phyloP scores from a whole-genome alignment of 1,139 yeast genomes.

The Hyphopichia fennica region DNA sequence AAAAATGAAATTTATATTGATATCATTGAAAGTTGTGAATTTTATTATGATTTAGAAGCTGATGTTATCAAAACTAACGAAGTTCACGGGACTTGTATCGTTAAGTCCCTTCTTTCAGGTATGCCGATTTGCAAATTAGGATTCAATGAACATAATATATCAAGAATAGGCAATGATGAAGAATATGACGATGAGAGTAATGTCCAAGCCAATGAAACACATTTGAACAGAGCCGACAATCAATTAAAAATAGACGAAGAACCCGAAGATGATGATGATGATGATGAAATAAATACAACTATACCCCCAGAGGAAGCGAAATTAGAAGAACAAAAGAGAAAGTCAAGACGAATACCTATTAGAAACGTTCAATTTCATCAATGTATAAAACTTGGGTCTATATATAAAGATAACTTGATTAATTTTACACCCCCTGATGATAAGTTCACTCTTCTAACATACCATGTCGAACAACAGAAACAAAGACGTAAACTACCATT shows the following conservation, averaged over 20 bases:
- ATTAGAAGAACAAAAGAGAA: slow-evolving; percentile 1
- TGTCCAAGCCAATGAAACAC: background rate
- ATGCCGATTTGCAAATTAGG: slow-evolving; percentile 48
- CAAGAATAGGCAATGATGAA: slow-evolving; percentile 25
- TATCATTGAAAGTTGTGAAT: slow-evolving; percentile 42
- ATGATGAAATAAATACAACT: background rate
- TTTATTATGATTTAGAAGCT: slow-evolving; percentile 35
- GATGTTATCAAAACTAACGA: slow-evolving; percentile 33
- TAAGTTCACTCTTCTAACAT: slow-evolving; percentile 39
- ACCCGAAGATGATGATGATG: slow-evolving; percentile 13
- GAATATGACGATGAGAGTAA: slow-evolving; percentile 6
- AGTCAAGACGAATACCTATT: slow-evolving; percentile 28
- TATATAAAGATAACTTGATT: slow-evolving; percentile 39
- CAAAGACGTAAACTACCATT: slow-evolving; percentile 37
- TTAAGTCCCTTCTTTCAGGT: slow-evolving; percentile 45
- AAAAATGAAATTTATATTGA: slow-evolving; percentile 49
- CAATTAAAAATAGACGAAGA: slow-evolving; percentile 15
- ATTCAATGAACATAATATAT: slow-evolving; percentile 38
- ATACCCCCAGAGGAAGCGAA: background rate
- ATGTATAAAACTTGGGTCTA: slow-evolving; percentile 41
- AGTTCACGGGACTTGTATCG: slow-evolving; percentile 36
- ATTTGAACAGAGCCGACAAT: slow-evolving; percentile 13
- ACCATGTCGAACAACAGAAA: slow-evolving; percentile 41
- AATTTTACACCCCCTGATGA: slow-evolving; percentile 51
- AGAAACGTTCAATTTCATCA: slow-evolving; percentile 49